Conservation (phyloP, 1,284 basidiomycete genomes). For the Ganoderma lucidum region DNA sequence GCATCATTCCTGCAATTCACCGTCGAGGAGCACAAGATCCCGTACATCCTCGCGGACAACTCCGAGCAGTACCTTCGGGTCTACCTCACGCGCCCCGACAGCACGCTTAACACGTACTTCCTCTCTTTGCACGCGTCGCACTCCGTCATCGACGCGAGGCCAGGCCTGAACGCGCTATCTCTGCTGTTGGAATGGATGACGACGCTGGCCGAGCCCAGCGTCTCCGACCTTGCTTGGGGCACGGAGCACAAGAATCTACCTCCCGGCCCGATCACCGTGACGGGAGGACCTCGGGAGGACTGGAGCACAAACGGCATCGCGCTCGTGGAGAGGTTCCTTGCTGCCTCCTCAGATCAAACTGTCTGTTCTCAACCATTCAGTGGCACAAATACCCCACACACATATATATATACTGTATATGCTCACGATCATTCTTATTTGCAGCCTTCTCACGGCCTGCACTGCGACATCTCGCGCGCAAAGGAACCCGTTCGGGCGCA, state of each 20-base stretch:
- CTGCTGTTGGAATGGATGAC: background rate
- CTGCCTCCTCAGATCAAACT: background rate
- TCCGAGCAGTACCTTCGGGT: background rate
- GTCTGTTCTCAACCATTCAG: background rate
- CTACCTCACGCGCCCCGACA: background rate
- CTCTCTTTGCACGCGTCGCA: background rate
- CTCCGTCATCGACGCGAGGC: background rate
- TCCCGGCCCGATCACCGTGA: slow-evolving; percentile 14
- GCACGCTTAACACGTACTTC: background rate
- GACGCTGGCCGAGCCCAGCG: no score
- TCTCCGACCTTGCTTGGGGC: slow-evolving; percentile 18
- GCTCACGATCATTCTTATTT: background rate
- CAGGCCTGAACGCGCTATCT: background rate
- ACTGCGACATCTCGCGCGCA: background rate
- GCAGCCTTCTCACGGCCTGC: slow-evolving; percentile 1
- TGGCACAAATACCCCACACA: background rate
- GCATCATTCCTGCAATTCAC: background rate
- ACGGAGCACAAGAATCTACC: slow-evolving; percentile 12
- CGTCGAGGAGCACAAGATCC: background rate
- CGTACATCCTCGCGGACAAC: background rate
- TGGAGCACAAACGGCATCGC: slow-evolving; percentile 18
- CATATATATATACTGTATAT: no score
- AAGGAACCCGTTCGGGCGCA: background rate
- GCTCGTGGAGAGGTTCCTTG: background rate
- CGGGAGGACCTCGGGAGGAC: slow-evolving; percentile 17